Conservation (phyloP, 73 alveolate species). For the Tetrahymena thermophila region DNA sequence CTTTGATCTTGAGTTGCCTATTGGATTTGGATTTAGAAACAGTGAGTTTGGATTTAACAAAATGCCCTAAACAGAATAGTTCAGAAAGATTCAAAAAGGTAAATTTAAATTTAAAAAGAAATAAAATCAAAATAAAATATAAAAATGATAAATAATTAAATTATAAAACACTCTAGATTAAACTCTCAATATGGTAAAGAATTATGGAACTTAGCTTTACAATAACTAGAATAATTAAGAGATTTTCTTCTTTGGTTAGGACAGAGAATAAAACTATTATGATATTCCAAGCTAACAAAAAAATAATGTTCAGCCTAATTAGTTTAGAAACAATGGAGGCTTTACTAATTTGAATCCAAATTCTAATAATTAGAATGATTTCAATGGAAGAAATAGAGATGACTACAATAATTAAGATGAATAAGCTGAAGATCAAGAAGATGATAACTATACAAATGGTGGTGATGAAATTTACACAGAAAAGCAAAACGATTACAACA, state of each 20-base stretch:
- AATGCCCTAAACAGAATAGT: slow-evolving; percentile 22
- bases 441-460: not conserved
- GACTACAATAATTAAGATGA: not conserved
- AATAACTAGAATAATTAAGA: not conserved
- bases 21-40: slow-evolving; percentile 23
- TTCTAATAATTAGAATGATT: not conserved
- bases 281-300: not conserved
- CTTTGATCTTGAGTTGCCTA: slow-evolving; percentile 25
- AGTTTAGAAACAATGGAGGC: not conserved
- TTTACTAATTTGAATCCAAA: not conserved
- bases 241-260: not conserved
- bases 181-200: not conserved
- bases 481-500: not conserved
- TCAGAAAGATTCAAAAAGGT: slow-evolving; percentile 8
- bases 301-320: not conserved
- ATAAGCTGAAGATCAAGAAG: not conserved
- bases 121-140: not conserved
- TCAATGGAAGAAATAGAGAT: not conserved
- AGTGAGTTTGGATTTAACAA: slow-evolving; percentile 25
- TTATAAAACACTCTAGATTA: not conserved
- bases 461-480: not conserved
- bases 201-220: not conserved
- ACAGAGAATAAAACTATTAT: not conserved
- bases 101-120: not conserved
- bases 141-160: not conserved